These are phyloP conservation scores for Mycena epipterygia DNA, from an alignment of 768 basidiomycete species.

Conservation along the genomic window DNA sequence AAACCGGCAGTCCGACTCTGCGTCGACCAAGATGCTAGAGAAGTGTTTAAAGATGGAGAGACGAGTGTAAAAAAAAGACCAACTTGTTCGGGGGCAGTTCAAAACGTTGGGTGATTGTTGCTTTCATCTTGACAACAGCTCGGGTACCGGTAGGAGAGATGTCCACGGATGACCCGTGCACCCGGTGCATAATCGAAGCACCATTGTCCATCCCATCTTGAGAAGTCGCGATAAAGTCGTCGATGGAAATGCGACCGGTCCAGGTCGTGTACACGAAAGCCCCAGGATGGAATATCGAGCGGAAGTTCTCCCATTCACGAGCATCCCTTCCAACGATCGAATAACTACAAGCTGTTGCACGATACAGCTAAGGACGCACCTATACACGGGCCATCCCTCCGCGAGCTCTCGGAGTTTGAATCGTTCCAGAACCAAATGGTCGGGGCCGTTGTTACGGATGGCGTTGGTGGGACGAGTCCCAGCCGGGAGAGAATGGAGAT, in stretches of 20 bases:
- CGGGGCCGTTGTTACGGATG: slow-evolving; percentile 39
- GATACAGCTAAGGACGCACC: slow-evolving; percentile 9
- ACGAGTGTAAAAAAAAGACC: background rate
- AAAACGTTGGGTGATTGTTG: slow-evolving; percentile 42
- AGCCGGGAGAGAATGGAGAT: slow-evolving; percentile 38
- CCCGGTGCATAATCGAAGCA: slow-evolving; percentile 40
- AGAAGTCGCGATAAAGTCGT: slow-evolving; percentile 38
- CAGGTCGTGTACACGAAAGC: slow-evolving; percentile 42
- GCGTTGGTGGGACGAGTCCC: slow-evolving; percentile 38
- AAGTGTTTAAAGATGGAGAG: background rate
- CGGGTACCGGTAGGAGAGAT: slow-evolving; percentile 47
- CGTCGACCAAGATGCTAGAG: slow-evolving; percentile 34
- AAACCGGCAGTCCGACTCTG: slow-evolving; percentile 39
- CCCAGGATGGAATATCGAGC: slow-evolving; percentile 39
- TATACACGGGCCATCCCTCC: slow-evolving; percentile 42
- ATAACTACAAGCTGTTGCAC: background rate
- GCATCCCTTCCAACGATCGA: slow-evolving; percentile 27
- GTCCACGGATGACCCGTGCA: slow-evolving; percentile 42
- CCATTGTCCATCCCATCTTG: slow-evolving; percentile 39
- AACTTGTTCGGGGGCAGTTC: slow-evolving; percentile 35
- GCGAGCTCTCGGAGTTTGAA: slow-evolving; percentile 41
- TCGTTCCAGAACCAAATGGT: slow-evolving; percentile 35
- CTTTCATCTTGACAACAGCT: slow-evolving; percentile 51
- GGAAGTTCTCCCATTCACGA: slow-evolving; percentile 42
- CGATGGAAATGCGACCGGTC: slow-evolving; percentile 38